These are phyloP conservation scores for Calonectria pseudoturangicola DNA, from an alignment of 2,329 filamentous ascomycete species.

Conservation along the genomic window DNA sequence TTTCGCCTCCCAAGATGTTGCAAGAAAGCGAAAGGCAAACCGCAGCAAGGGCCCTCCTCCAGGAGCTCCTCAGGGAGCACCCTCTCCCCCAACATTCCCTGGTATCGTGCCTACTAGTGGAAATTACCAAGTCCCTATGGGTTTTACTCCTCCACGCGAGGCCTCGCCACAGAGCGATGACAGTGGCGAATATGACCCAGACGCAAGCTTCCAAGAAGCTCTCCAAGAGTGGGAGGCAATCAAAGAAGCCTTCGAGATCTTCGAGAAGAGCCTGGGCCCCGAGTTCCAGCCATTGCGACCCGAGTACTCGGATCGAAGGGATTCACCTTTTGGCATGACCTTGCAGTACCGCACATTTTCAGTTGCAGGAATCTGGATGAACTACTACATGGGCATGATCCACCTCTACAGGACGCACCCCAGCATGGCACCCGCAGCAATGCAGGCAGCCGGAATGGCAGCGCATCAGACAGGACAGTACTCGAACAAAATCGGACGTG, in stretches of 20 bases:
- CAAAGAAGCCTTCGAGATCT: conserved; percentile 79
- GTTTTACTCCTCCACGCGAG: conserved; percentile 71
- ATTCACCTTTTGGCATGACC: conserved; percentile 86
- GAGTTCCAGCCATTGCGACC: conserved; percentile 85
- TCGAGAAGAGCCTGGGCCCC: conserved; percentile 80
- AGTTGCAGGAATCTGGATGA: conserved; percentile 91
- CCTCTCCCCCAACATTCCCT: conserved; percentile 68
- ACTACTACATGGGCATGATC: conserved; percentile 90
- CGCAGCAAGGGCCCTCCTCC: conserved; percentile 56
- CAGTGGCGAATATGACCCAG: conserved; percentile 74
- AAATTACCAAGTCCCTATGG: conserved; percentile 70
- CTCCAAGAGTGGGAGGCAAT: conserved; percentile 87
- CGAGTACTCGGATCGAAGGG: conserved; percentile 77
- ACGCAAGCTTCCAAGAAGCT: conserved; percentile 80
- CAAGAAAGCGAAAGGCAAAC: conserved; percentile 82
- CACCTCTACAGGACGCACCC: conserved; percentile 89
- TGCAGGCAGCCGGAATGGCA: conserved; percentile 88
- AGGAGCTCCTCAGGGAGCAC: conserved; percentile 55
- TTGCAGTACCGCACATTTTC: conserved; percentile 89
- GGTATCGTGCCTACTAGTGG: conserved; percentile 74
- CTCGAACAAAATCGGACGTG: conserved; percentile 85
- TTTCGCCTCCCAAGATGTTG: conserved; percentile 85
- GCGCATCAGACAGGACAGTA: conserved; percentile 82
- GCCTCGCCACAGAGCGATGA: conserved; percentile 65
- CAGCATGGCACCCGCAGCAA: conserved; percentile 91